phyloP scores from a whole-genome alignment of 2,329 filamentous ascomycete species.

The Ascosphaera acerosa region DNA sequence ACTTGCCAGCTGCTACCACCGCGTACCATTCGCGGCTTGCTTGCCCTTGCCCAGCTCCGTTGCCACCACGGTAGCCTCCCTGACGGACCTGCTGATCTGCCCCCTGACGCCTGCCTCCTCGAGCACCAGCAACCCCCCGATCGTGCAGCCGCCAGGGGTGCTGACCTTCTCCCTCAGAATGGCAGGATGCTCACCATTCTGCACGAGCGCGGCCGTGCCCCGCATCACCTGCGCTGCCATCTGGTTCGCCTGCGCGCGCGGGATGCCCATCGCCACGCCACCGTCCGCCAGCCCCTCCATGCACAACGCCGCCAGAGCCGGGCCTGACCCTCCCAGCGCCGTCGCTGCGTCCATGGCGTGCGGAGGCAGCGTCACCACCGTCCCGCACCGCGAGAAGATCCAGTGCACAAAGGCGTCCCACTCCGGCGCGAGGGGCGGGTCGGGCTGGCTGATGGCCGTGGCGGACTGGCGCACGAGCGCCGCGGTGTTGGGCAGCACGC shows the following conservation, averaged over 20 bases:
- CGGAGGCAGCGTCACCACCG: constrained; percentile 25
- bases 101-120: constrained; percentile 32
- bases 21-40: constrained; percentile 24
- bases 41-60: constrained; percentile 28
- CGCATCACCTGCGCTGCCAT: constrained; percentile 39
- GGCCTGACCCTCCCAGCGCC: constrained; percentile 34
- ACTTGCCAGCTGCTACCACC: constrained; percentile 4
- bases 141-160: constrained; percentile 37
- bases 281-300: constrained; percentile 35
- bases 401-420: constrained; percentile 24
- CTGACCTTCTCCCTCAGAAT: constrained; percentile 33
- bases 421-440: constrained; percentile 21
- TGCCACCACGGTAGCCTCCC: constrained; percentile 34
- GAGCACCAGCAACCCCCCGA: constrained; percentile 33
- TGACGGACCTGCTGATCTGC: constrained; percentile 27
- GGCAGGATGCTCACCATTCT: constrained; percentile 33
- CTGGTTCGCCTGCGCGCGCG: constrained; percentile 30
- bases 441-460: constrained; percentile 44
- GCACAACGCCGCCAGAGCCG: constrained; percentile 34
- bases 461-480: constrained; percentile 55
- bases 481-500: constrained; percentile 70
- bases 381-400: constrained; percentile 29
- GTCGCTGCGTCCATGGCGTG: constrained; percentile 31
- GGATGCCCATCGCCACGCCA: constrained; percentile 36
- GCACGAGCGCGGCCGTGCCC: constrained; percentile 31